phyloP scores from a whole-genome alignment of 768 basidiomycete species.

The Cubamyces lactineus region DNA sequence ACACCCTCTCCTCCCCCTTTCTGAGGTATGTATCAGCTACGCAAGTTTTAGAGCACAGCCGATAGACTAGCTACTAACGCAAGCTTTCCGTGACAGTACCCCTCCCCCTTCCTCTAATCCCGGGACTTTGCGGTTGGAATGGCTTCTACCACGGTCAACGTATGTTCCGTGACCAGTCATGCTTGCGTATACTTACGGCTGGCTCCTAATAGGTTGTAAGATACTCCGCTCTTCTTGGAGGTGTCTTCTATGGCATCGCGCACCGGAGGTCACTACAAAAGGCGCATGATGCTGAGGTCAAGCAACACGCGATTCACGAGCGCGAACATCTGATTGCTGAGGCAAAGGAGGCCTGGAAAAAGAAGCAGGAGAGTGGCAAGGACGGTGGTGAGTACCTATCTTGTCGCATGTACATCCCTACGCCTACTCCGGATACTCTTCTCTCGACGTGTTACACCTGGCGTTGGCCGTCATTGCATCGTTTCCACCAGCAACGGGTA shows the following conservation, averaged over 20 bases:
- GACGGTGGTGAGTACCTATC: slow-evolving; percentile 53
- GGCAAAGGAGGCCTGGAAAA: slow-evolving; percentile 90
- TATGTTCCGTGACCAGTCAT: slow-evolving; percentile 40
- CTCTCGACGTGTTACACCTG: background rate
- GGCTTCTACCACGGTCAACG: slow-evolving; percentile 79
- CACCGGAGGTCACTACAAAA: slow-evolving; percentile 91
- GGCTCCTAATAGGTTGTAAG: slow-evolving; percentile 68
- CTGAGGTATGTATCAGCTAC: background rate
- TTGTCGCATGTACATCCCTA: background rate
- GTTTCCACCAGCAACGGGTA: too few species aligned
- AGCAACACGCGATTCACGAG: slow-evolving; percentile 71
- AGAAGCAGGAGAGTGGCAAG: slow-evolving; percentile 61
- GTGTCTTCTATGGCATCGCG: slow-evolving; percentile 89
- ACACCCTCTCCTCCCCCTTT: slow-evolving; percentile 7
- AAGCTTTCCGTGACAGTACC: background rate
- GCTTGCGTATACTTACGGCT: background rate
- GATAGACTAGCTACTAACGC: too few species aligned
- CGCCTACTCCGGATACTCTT: background rate
- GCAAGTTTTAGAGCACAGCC: too few species aligned
- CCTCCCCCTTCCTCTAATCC: slow-evolving; percentile 6
- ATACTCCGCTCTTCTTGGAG: slow-evolving; percentile 87
- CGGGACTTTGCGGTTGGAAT: slow-evolving; percentile 40
- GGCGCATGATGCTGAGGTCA: slow-evolving; percentile 75
- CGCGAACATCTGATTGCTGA: slow-evolving; percentile 79
- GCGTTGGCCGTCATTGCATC: too few species aligned